Base-by-base conservation (phyloP, 345 rosid genomes). In the Triadica sebifera region DNA sequence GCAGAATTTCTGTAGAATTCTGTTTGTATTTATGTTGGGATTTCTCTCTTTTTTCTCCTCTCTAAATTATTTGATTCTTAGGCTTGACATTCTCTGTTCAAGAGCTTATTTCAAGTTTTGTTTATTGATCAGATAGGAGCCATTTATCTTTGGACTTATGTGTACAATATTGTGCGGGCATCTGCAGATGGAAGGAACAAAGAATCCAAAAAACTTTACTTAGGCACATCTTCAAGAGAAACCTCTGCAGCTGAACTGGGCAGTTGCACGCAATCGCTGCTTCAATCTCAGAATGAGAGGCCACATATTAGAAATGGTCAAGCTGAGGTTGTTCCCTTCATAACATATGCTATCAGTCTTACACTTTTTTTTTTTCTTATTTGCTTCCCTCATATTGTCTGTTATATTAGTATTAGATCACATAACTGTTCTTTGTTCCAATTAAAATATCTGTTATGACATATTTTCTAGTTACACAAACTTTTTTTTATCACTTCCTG, bases 151-250 rank as follows among this genome's bases (percentile, higher is more conserved):
- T 43, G 47, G 47, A 43, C 90, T 72, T 89, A 84, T 46, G 86
- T 86, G 25, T 89, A 83, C 81, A 75, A 76, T 71, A 78, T 89
- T 59, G 83, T 91, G 82, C 59, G 91, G 69, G 38, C 83, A 56
- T 80, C 81, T 61, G 81, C 89, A 38, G 43, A 51, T 41, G 41
- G 41, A 12, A 53, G 68, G 4, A 41, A 0, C 43, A 45, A 69
- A 9, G 86, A 84, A 37, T 57, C 80, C 5, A 63, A 64, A 19
- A 70, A 22, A 55, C 11, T 17, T 74, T 45, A 13, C 5, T 17
- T 11, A 12, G 24, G 41, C 10, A 72, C 73, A 43, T 69, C 82
- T 60, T 55, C 86, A 22, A 71, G 51, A 66, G 72, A 75, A 13
- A 67, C 77, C 56, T 69, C 80, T 17, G 24, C 47, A 43, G 52